A percentile compares a stretch with the other conserved stretches of the same genome.
These are phyloP conservation scores for Tuber aestivum DNA, from an alignment of 495 filamentous ascomycete genomes.

Conservation along the genomic window DNA sequence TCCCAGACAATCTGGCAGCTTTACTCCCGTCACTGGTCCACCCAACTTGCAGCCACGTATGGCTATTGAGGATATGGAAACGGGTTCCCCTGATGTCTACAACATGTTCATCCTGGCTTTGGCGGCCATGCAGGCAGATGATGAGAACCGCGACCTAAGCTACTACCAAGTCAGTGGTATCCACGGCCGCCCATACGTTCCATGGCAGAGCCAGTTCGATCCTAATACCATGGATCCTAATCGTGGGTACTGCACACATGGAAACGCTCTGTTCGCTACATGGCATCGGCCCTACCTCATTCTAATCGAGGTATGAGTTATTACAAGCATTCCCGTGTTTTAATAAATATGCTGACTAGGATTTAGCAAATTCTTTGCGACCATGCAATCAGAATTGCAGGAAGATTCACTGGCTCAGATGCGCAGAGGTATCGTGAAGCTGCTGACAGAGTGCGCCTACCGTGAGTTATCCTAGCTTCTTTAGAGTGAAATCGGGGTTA, in stretches of 20 bases:
- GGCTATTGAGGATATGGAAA: constrained; percentile 26
- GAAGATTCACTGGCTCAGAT: constrained; percentile 28
- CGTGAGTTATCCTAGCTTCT: constrained; percentile 22
- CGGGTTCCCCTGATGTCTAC: constrained; percentile 34
- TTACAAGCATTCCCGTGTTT: neutral
- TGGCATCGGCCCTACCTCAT: constrained; percentile 70
- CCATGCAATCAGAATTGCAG: constrained; percentile 27
- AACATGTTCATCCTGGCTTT: constrained; percentile 44
- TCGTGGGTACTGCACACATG: constrained; percentile 61
- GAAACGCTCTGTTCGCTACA: constrained; percentile 59
- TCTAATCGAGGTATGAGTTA: constrained; percentile 55
- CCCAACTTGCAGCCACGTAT: constrained; percentile 24
- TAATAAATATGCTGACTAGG: neutral
- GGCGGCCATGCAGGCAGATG: constrained; percentile 29
- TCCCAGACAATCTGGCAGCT: neutral
- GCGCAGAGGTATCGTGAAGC: constrained; percentile 32
- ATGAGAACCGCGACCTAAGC: constrained; percentile 30
- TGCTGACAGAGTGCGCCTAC: constrained; percentile 33
- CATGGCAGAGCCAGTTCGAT: constrained; percentile 40
- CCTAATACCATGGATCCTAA: constrained; percentile 9
- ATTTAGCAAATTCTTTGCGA: constrained; percentile 26
- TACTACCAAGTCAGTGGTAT: constrained; percentile 46
- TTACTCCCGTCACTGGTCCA: constrained; percentile 27
- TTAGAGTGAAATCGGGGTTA: neutral
- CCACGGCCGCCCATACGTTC: constrained; percentile 43